These are phyloP conservation scores for Candolleomyces efflorescens DNA, from an alignment of 768 basidiomycete species.

Conservation along the genomic window DNA sequence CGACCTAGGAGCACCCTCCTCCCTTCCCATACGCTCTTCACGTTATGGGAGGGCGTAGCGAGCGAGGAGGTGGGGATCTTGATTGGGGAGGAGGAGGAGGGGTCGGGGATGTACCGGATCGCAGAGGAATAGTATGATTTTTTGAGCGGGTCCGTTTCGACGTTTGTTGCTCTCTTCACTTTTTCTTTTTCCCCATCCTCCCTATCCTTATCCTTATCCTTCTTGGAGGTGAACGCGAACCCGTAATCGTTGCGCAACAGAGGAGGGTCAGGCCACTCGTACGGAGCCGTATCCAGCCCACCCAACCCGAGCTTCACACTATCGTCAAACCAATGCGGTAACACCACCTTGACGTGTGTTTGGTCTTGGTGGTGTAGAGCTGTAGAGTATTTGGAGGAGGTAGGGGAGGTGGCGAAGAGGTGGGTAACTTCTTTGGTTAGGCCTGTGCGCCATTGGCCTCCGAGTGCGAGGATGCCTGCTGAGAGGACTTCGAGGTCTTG, in stretches of 20 bases:
- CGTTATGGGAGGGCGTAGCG: constrained; percentile 5
- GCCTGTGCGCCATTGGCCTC: constrained; percentile 75
- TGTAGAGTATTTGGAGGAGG: constrained; percentile 48
- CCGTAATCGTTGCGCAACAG: constrained; percentile 26
- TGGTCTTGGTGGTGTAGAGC: constrained; percentile 55
- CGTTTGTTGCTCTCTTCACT: constrained; percentile 17
- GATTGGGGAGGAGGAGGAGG: constrained; percentile 7
- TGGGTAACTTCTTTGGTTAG: constrained; percentile 88
- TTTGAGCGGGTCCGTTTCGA: constrained; percentile 29
- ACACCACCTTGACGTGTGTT: constrained; percentile 62
- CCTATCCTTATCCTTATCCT: constrained; percentile 22
- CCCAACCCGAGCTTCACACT: constrained; percentile 53
- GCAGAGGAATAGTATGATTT: constrained; percentile 26
- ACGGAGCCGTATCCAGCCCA: constrained; percentile 45
- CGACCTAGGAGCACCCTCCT: constrained; percentile 58
- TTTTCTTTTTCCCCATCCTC: constrained; percentile 21
- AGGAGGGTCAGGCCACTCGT: constrained; percentile 72
- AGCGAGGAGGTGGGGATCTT: background rate
- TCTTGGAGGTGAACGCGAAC: constrained; percentile 11
- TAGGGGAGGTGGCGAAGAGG: constrained; percentile 58
- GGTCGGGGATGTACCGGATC: constrained; percentile 22
- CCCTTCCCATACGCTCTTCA: constrained; percentile 51
- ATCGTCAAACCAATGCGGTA: constrained; percentile 94
- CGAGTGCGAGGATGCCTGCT: constrained; percentile 68
- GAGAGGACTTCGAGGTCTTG: constrained; percentile 70